These are phyloP conservation scores for Fraxinus dipetala DNA, from an alignment of 305 asterid genomes.

Conservation along the genomic window DNA sequence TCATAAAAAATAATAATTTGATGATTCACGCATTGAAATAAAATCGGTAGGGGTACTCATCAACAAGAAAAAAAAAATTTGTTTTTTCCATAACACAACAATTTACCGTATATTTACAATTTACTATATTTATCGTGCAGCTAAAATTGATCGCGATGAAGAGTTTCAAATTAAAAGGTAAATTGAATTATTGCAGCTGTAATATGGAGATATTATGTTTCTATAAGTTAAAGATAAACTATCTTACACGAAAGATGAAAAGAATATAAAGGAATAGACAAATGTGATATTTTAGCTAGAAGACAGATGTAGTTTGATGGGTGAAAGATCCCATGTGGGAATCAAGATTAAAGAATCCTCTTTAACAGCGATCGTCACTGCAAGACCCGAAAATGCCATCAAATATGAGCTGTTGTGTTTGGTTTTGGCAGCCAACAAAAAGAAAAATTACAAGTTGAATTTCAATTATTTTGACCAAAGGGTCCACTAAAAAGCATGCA, in stretches of 20 bases:
- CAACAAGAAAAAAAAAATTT: no score
- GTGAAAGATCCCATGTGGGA: neutral
- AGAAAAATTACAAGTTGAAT: neutral
- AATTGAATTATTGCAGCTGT: neutral
- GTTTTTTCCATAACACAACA: no score
- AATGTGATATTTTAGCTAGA: neutral
- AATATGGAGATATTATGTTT: neutral
- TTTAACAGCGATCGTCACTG: conserved; percentile 7
- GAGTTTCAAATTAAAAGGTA: neutral
- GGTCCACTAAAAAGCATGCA: conserved; percentile 5
- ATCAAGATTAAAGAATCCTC: neutral
- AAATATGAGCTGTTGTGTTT: conserved; percentile 18
- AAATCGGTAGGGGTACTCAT: neutral
- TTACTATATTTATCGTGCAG: neutral
- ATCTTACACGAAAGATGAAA: neutral
- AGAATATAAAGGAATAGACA: neutral
- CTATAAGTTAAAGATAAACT: neutral
- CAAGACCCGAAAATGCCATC: conserved; percentile 16
- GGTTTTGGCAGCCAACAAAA: conserved; percentile 7
- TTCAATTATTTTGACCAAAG: neutral
- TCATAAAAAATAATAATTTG: neutral
- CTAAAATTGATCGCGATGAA: neutral
- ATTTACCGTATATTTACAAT: neutral
- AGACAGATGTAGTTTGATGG: neutral
- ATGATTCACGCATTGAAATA: neutral